Conservation (phyloP, 768 basidiomycete genomes). For the Boletus sp. region DNA sequence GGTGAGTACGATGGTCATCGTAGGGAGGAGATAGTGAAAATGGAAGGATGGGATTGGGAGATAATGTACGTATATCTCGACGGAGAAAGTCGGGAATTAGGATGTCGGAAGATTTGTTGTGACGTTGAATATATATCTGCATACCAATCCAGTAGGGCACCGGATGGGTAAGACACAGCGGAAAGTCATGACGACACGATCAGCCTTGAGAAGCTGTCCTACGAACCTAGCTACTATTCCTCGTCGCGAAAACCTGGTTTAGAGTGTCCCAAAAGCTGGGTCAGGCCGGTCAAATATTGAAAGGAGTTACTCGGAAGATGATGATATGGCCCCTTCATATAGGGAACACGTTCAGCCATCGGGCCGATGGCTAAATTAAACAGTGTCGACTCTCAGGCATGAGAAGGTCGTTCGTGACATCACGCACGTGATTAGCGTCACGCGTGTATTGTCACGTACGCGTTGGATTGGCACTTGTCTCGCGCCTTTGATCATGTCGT, state of each 20-base stretch:
- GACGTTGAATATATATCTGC: background rate
- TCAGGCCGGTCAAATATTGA: too few relatives aligned
- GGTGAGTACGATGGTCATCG: slow-evolving; percentile 63
- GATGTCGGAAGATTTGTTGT: background rate
- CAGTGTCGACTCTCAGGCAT: too few relatives aligned
- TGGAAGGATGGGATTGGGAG: background rate
- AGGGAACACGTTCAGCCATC: too few relatives aligned
- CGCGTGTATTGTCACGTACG: slow-evolving; percentile 17
- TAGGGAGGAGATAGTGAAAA: background rate
- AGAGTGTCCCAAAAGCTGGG: too few relatives aligned
- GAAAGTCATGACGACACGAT: background rate
- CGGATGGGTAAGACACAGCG: background rate
- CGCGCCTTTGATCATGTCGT: slow-evolving; percentile 5
- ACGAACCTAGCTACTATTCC: background rate
- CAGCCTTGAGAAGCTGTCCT: slow-evolving; percentile 1
- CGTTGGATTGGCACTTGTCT: background rate
- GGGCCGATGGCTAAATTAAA: too few relatives aligned
- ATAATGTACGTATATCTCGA: background rate
- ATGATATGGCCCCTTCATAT: background rate
- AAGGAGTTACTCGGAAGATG: background rate
- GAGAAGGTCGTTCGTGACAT: too few relatives aligned
- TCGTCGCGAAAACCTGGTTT: too few relatives aligned
- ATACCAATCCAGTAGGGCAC: slow-evolving; percentile 1
- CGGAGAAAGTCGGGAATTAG: slow-evolving; percentile 12
- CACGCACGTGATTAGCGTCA: slow-evolving; percentile 19